phyloP scores from a whole-genome alignment of 345 rosid genomes.

The Euphorbia tirucalli region DNA sequence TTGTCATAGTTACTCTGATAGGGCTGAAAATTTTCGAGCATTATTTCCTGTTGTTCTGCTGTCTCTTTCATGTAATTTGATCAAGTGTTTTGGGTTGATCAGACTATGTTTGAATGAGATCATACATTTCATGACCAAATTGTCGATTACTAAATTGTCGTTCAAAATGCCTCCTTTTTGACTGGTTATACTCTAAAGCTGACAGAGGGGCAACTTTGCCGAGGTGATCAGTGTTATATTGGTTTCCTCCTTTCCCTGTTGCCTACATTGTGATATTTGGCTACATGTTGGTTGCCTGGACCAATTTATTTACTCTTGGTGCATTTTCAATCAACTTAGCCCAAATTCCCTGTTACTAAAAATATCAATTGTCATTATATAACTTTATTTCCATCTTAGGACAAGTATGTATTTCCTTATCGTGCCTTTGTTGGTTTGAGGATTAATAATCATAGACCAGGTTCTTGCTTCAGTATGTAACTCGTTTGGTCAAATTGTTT shows the following conservation, averaged over 20 bases:
- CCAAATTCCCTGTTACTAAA: neutral
- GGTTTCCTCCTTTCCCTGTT: constrained; percentile 39
- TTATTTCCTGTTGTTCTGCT: neutral
- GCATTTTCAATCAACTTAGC: neutral
- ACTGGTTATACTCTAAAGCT: too few relatives aligned
- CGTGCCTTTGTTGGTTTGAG: neutral
- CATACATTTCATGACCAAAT: neutral
- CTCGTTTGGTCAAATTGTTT: neutral
- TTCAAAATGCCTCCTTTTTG: neutral
- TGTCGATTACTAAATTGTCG: neutral
- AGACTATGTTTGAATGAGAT: neutral
- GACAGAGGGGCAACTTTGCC: constrained; percentile 32
- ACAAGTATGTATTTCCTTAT: neutral
- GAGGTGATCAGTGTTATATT: constrained; percentile 20
- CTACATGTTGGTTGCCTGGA: neutral
- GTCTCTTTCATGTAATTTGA: too few relatives aligned
- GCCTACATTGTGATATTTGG: constrained; percentile 18
- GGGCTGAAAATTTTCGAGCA: neutral
- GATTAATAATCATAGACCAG: neutral
- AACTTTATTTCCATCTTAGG: neutral
- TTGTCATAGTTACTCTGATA: constrained; percentile 51
- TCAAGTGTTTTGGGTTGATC: neutral
- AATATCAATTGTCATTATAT: too few relatives aligned
- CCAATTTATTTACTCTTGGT: neutral
- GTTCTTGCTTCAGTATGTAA: too few relatives aligned